These are phyloP conservation scores for Quercus aquifolioides DNA, from an alignment of 306 rosid genomes.

Conservation along the genomic window DNA sequence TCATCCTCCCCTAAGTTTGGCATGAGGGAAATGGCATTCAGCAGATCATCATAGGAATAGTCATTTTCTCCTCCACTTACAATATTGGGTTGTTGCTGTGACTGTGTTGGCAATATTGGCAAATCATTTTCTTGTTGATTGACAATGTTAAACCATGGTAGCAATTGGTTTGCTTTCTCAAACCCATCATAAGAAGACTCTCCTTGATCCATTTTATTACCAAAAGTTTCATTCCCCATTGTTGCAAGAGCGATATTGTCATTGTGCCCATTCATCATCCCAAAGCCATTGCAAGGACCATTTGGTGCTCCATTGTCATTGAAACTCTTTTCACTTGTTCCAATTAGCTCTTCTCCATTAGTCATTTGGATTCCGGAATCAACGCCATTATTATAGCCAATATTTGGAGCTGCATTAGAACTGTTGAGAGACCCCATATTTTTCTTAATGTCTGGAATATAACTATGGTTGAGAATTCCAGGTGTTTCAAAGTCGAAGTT, in stretches of 20 bases:
- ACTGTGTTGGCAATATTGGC: not conserved
- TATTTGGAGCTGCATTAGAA: not conserved
- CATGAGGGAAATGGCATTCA: not conserved
- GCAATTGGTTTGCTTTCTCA: not conserved
- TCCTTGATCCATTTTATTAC: slow-evolving; percentile 6
- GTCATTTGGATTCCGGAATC: slow-evolving; percentile 14
- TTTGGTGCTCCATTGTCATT: not conserved
- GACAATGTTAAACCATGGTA: not conserved
- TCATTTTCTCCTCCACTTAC: slow-evolving; percentile 8
- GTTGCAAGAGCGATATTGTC: not conserved
- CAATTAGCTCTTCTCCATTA: slow-evolving; percentile 4
- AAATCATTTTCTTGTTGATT: not conserved
- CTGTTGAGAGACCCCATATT: not conserved
- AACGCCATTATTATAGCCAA: not conserved
- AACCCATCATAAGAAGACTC: not conserved
- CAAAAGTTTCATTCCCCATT: not conserved
- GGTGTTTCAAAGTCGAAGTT: not conserved
- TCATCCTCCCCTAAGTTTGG: not conserved
- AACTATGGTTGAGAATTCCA: not conserved
- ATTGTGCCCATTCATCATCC: slow-evolving; percentile 5
- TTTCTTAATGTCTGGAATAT: not conserved
- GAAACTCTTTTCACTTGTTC: not conserved
- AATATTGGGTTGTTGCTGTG: not conserved
- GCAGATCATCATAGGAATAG: not conserved
- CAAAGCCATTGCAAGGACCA: not conserved